phyloP scores from a whole-genome alignment of 2,329 filamentous ascomycete genomes.

The Lachnellula suecica region DNA sequence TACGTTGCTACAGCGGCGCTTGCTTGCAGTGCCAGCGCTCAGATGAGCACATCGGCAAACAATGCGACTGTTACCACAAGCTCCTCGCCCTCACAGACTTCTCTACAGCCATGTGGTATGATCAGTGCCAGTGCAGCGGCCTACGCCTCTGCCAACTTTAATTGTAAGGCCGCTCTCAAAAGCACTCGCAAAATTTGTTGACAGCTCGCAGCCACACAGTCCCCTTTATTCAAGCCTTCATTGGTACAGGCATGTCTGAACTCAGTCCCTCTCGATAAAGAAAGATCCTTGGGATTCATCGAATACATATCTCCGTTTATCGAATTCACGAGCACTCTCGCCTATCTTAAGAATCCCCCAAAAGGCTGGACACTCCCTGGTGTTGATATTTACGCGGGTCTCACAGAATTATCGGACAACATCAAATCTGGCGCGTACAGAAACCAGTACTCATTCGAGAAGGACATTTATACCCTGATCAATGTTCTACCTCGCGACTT shows the following conservation, averaged over 20 bases:
- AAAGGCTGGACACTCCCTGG: conserved; percentile 14
- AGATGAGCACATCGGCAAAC: neutral
- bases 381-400: conserved; percentile 19
- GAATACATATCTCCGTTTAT: conserved; percentile 16
- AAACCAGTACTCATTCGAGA: conserved; percentile 23
- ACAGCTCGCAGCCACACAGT: too few species aligned
- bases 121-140: neutral
- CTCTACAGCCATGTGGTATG: neutral
- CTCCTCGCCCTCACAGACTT: neutral
- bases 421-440: conserved; percentile 13
- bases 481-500: conserved; percentile 60
- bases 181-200: too few species aligned
- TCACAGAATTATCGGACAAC: conserved; percentile 16
- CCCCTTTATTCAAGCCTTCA: neutral
- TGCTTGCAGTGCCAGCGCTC: neutral
- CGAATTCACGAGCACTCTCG: conserved; percentile 17
- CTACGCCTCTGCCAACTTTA: neutral
- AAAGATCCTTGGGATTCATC: conserved; percentile 11
- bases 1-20: too few species aligned
- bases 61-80: neutral
- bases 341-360: conserved; percentile 38
- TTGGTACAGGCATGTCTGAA: conserved; percentile 8
- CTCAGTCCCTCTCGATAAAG: conserved; percentile 14
- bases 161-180: too few species aligned
- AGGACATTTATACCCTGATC: conserved; percentile 15